Evolutionary conservation across 768 basidiomycete species (phyloP), one percentile per base, ranked within the genome.

Genomic region (Kwoniella newhampshirensis): DNA sequence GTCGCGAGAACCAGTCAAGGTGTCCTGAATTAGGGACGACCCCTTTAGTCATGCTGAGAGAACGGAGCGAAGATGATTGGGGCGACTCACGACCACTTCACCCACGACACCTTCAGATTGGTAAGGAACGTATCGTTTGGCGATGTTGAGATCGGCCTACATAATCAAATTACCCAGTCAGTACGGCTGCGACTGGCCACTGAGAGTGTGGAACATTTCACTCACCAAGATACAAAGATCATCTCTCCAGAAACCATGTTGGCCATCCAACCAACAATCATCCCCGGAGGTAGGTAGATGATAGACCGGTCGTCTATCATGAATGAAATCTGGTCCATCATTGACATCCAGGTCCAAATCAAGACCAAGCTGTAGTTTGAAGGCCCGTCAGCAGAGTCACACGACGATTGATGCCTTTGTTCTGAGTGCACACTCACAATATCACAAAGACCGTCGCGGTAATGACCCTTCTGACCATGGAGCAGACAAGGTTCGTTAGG

Each of bases 191-290:
- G 50, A 9, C 9, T 17, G 8, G 4, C 17, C 30, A 5, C n/a
- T 32, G 4, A 32, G n/a, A 20, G 13, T 30, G 23, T 18, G 2
- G 12, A 39, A 32, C 15, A 18, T 20, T 3, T 8, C 1, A 39
- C 53, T 35, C 39, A 62, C 60, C 20, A 62, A 27, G 37, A 57
- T 39, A 39, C 60, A 62, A 15, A 57, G 36, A 8, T 42, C 28
- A 45, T 62, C 56, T 26, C 41, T 40, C 44, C 54, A 46, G 42
- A 57, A 46, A 26, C 60, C 60, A n/a, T 36, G 47, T 35, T 32
- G 43, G 26, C 55, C 60, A 26, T 62, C 35, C 11, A 49, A 13
- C 59, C 59, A 61, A 26, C 59, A 61, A 17, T 47, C 53, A 21
- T 27, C 23, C 1, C 46, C 30, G 36, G 32, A 25, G 39, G 27